Base-by-base conservation (phyloP, 2,329 filamentous ascomycete genomes). In the Penicillium sp. region DNA sequence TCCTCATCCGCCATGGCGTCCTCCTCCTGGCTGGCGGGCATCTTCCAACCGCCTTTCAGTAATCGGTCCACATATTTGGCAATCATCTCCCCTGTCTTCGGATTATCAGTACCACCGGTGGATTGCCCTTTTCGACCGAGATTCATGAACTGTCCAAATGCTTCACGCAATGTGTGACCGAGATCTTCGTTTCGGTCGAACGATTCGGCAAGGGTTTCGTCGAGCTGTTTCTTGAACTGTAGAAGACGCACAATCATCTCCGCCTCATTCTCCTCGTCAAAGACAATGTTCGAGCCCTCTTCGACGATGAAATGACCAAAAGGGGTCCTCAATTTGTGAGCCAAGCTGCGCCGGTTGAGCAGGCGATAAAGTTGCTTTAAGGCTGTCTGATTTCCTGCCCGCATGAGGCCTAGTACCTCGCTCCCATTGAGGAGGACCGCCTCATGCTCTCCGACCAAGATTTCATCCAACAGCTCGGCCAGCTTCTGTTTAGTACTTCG, bases 1-100 rank as follows among this genome's bases (percentile, higher is more conserved):
- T 97, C 91, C 65, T 98, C 91, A 59, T 96, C 91, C 29, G 83
- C 84, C 3, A 86, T 83, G 3, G 82, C 78, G 27, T 76, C 73
- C 43, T 72, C 69, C 37, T 60, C 36, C 35, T 52, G 51, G 28
- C 63, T 25, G 50, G 55, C 46, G 55, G 33, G 84, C 81, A 60
- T 39, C 49, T 94, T 97, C 40, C 91, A 77, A 1, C 93, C 94
- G 43, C 89, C 89, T 47, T 90, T 84, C 29, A 98, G 78, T 18
- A 98, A 76, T 72, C 86, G 78, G 68, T 98, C 93, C 52, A 98
- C 86, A 61, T 97, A 90, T 69, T 96, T 97, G 28, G 93, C 94
- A 58, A 96, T 94, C 90, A 97, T 95, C 73, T 98, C 93, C 43
- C 91, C 93, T 11, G 95, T 89, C 75, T 95, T 97, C 13, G 90